A percentile compares a stretch with the other conserved stretches of the same genome.
Evolutionary conservation across 177 flowering plant genomes (phyloP).

Genomic region (Vitis hybrid): DNA sequence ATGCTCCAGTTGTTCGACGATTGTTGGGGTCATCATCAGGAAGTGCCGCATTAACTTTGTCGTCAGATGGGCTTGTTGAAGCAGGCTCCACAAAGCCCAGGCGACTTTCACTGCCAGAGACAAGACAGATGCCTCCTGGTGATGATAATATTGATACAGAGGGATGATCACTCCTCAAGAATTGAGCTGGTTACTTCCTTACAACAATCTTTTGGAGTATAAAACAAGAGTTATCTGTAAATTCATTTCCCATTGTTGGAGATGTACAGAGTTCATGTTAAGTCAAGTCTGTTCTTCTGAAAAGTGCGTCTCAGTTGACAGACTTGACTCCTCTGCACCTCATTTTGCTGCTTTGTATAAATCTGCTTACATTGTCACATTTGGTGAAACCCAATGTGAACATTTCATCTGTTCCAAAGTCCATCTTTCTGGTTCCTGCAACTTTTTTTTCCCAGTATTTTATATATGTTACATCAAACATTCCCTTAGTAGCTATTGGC

Average conservation of each 20-base stretch:
- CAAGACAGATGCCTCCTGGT: slow-evolving; percentile 66
- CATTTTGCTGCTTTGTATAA: slow-evolving; percentile 49
- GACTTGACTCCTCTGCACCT: slow-evolving; percentile 38
- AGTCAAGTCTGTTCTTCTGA: slow-evolving; percentile 43
- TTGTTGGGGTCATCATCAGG: slow-evolving; percentile 69
- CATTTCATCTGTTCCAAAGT: slow-evolving; percentile 28
- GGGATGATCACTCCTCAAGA: slow-evolving; percentile 35
- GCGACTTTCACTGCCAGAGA: slow-evolving; percentile 63
- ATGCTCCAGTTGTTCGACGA: slow-evolving; percentile 59
- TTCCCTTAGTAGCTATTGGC: not conserved
- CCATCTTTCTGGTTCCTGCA: slow-evolving; percentile 8
- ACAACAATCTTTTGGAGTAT: slow-evolving; percentile 29
- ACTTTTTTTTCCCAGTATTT: slow-evolving; percentile 5
- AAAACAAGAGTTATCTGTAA: slow-evolving; percentile 43
- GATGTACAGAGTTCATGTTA: slow-evolving; percentile 55
- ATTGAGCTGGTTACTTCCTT: slow-evolving; percentile 30
- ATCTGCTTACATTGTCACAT: slow-evolving; percentile 47
- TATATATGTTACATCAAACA: slow-evolving; percentile 2
- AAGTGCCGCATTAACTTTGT: slow-evolving; percentile 44
- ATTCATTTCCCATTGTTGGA: slow-evolving; percentile 61
- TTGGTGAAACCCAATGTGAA: slow-evolving; percentile 43
- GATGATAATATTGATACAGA: slow-evolving; percentile 60
- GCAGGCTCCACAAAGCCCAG: slow-evolving; percentile 53
- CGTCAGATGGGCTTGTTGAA: slow-evolving; percentile 69
- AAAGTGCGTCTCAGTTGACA: slow-evolving; percentile 41